Evolutionary conservation across 768 basidiomycete species (phyloP).

Genomic region (Boletus sensibilis): DNA sequence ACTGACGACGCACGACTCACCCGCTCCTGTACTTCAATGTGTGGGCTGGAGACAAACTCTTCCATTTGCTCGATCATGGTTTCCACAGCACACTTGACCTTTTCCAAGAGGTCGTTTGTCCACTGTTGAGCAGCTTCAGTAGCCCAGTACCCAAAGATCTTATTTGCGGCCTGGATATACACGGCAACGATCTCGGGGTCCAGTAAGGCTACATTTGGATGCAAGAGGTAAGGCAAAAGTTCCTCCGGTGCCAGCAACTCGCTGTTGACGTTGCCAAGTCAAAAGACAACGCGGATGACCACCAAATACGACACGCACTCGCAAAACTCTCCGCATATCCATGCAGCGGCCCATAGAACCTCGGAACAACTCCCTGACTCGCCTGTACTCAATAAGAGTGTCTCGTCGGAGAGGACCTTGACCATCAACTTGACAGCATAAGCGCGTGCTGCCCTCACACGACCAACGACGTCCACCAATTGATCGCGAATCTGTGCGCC

Average conservation of each 20-base stretch:
- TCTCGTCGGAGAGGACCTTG: constrained; percentile 75
- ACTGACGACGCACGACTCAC: constrained; percentile 42
- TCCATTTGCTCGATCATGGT: constrained; percentile 56
- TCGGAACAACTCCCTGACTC: constrained; percentile 79
- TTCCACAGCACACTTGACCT: constrained; percentile 63
- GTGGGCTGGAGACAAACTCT: constrained; percentile 55
- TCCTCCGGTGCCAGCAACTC: constrained; percentile 79
- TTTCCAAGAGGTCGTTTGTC: constrained; percentile 67
- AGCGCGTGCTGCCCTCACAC: constrained; percentile 71
- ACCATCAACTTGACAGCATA: constrained; percentile 86
- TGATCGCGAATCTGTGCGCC: constrained; percentile 79
- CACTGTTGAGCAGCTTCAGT: constrained; percentile 74
- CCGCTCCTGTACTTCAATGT: constrained; percentile 92
- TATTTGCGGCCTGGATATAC: constrained; percentile 79
- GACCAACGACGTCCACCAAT: constrained; percentile 80
- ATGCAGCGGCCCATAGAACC: constrained; percentile 91
- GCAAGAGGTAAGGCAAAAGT: constrained; percentile 66
- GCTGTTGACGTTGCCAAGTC: constrained; percentile 38
- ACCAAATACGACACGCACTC: constrained; percentile 49
- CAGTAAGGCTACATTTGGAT: constrained; percentile 54
- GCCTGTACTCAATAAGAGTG: constrained; percentile 61
- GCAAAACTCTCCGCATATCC: constrained; percentile 95
- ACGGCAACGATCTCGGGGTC: constrained; percentile 67
- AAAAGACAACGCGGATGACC: neutral
- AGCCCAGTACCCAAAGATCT: constrained; percentile 86